A percentile compares a stretch with the other conserved stretches of the same genome.
phyloP scores from a whole-genome alignment of 164 flowering plant genomes.

The Tinospora cordifolia region DNA sequence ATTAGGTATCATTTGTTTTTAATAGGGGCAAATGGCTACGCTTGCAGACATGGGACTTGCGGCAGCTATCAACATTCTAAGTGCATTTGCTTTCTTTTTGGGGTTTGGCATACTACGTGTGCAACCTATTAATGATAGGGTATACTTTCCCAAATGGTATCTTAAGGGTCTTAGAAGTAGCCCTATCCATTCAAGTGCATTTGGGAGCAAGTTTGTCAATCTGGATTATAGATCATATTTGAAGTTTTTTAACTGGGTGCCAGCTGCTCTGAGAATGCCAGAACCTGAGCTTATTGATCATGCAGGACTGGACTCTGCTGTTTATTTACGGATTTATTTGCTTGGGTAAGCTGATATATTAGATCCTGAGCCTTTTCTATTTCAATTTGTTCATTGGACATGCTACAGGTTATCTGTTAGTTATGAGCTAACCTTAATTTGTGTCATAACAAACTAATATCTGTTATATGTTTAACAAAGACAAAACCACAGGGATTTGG shows the following conservation, averaged over 20 bases:
- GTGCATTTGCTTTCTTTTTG: slow-evolving; percentile 21
- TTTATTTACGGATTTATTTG: slow-evolving; percentile 22
- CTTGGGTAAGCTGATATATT: slow-evolving; percentile 18
- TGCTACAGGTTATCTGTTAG: neutral
- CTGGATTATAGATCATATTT: slow-evolving; percentile 18
- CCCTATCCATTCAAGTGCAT: slow-evolving; percentile 18
- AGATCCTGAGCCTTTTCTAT: neutral
- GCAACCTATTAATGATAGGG: slow-evolving; percentile 24
- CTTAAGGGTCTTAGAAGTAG: slow-evolving; percentile 24
- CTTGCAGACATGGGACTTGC: slow-evolving; percentile 17
- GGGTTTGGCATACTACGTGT: slow-evolving; percentile 19
- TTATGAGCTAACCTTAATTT: neutral
- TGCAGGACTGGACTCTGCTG: slow-evolving; percentile 28
- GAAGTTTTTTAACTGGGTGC: slow-evolving; percentile 23
- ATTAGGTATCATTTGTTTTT: neutral
- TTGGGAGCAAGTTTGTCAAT: slow-evolving; percentile 19
- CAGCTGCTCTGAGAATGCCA: slow-evolving; percentile 25
- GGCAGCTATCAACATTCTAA: slow-evolving; percentile 20
- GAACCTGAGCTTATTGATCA: slow-evolving; percentile 26
- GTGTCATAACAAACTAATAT: too few species aligned
- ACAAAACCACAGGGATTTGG: too few species aligned
- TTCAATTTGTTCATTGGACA: neutral
- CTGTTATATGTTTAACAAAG: too few species aligned
- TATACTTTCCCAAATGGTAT: slow-evolving; percentile 29
- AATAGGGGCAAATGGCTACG: slow-evolving; percentile 18